Percentiles rank a stretch among this genome's conserved stretches.
Conservation (phyloP, 2,329 filamentous ascomycete species). For the Botrytis fabae region DNA sequence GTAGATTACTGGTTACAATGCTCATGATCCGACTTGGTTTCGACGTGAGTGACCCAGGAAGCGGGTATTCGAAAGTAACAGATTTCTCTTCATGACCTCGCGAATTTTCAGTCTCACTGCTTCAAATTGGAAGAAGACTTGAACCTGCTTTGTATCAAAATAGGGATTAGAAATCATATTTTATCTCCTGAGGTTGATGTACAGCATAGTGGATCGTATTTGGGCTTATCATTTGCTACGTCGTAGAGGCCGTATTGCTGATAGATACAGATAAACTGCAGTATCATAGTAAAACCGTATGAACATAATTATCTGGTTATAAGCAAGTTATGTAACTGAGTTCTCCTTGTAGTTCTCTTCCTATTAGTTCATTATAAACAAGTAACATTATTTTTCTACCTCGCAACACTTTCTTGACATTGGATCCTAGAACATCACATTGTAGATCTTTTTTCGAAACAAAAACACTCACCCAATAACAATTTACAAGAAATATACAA, state of each 20-base stretch:
- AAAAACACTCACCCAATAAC: background rate
- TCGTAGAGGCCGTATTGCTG: background rate
- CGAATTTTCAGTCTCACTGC: background rate
- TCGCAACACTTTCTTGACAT: background rate
- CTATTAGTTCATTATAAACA: background rate
- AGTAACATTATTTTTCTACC: background rate
- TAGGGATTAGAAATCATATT: background rate
- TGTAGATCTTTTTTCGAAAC: background rate
- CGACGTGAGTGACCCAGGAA: background rate
- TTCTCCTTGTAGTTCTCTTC: background rate
- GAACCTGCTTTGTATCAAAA: background rate
- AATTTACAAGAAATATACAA: background rate
- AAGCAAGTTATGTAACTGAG: background rate
- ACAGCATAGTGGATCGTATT: background rate
- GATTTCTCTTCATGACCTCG: background rate
- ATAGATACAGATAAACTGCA: background rate
- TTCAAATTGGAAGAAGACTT: background rate
- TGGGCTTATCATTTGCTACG: background rate
- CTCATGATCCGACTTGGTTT: background rate
- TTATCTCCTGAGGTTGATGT: background rate
- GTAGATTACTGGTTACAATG: too few species aligned
- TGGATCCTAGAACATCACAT: background rate
- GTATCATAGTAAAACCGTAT: background rate
- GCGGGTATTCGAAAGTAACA: background rate
- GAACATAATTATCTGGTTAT: fast-evolving